Evolutionary conservation across 2,329 filamentous ascomycete genomes (phyloP).

Genomic region (Incumbomyces lentus): DNA sequence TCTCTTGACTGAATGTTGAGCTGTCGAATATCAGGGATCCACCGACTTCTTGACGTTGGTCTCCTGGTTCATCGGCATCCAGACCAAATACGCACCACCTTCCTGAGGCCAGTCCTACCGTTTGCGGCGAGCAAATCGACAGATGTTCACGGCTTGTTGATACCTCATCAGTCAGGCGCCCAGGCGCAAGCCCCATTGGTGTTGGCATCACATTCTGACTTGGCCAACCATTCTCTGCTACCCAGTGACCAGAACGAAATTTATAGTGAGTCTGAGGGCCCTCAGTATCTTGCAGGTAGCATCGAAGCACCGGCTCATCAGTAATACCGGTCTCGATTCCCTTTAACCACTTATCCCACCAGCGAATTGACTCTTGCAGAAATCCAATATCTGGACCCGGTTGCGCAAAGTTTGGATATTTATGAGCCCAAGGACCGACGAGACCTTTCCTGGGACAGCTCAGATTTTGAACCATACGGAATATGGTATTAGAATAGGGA

Average conservation of each 20-base stretch:
- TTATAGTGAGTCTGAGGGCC: slow-evolving; percentile 9
- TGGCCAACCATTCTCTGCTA: slow-evolving; percentile 8
- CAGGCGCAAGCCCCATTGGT: neutral
- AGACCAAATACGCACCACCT: slow-evolving; percentile 11
- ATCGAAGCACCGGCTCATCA: slow-evolving; percentile 8
- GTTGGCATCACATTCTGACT: neutral
- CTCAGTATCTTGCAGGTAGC: slow-evolving; percentile 9
- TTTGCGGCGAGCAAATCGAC: slow-evolving; percentile 9
- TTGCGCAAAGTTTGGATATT: slow-evolving; percentile 10
- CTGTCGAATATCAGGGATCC: slow-evolving; percentile 9
- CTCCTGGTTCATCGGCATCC: slow-evolving; percentile 8
- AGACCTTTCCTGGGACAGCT: slow-evolving; percentile 7
- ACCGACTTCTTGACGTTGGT: slow-evolving; percentile 9
- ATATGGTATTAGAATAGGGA: slow-evolving; percentile 9
- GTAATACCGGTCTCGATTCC: slow-evolving; percentile 9
- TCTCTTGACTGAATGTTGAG: neutral
- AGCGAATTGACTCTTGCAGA: slow-evolving; percentile 9
- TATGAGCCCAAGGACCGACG: slow-evolving; percentile 10
- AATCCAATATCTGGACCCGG: slow-evolving; percentile 11
- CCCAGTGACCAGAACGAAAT: slow-evolving; percentile 10
- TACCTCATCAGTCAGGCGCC: neutral
- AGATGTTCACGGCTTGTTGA: slow-evolving; percentile 2
- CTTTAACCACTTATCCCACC: slow-evolving; percentile 12
- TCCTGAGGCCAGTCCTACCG: slow-evolving; percentile 8
- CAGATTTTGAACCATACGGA: slow-evolving; percentile 8